Conservation (phyloP, 495 filamentous ascomycete species). For the Acidomyces sp. region DNA sequence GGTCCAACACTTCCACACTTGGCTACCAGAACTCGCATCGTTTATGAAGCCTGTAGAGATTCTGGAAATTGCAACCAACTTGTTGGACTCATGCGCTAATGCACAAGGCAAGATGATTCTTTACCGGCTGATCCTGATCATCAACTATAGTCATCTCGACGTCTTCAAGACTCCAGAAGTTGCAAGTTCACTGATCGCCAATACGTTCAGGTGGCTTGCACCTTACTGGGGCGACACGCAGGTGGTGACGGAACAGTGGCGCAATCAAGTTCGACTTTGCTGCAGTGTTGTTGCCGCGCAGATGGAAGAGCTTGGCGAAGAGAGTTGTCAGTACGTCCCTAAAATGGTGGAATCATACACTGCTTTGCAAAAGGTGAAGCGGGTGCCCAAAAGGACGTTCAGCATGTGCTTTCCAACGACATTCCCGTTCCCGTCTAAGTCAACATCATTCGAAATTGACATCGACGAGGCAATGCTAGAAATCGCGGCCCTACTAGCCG, state of each 20-base stretch:
- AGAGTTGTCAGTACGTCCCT: constrained; percentile 74
- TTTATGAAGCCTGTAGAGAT: constrained; percentile 73
- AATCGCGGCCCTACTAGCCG: constrained; percentile 73
- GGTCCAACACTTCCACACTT: constrained; percentile 92
- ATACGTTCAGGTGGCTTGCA: constrained; percentile 79
- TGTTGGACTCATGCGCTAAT: constrained; percentile 77
- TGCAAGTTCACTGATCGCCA: constrained; percentile 56
- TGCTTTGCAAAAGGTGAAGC: constrained; percentile 50
- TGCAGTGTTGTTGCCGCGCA: constrained; percentile 82
- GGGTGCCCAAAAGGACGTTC: constrained; percentile 52
- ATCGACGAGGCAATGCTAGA: constrained; percentile 90
- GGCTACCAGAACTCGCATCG: constrained; percentile 76
- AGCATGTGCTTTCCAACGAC: constrained; percentile 79
- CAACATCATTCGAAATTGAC: constrained; percentile 43
- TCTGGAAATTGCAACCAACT: constrained; percentile 77
- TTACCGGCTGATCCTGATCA: constrained; percentile 84
- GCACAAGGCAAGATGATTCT: constrained; percentile 90
- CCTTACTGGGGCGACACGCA: constrained; percentile 80
- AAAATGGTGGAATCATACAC: constrained; percentile 85
- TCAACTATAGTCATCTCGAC: constrained; percentile 69
- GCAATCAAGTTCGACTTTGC: constrained; percentile 82
- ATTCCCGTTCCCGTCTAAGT: constrained; percentile 75
- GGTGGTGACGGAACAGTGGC: constrained; percentile 70
- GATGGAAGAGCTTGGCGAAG: constrained; percentile 60
- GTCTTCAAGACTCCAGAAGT: constrained; percentile 68